phyloP scores from a whole-genome alignment of 2,329 filamentous ascomycete genomes.

The Thielaviopsis musarum region DNA sequence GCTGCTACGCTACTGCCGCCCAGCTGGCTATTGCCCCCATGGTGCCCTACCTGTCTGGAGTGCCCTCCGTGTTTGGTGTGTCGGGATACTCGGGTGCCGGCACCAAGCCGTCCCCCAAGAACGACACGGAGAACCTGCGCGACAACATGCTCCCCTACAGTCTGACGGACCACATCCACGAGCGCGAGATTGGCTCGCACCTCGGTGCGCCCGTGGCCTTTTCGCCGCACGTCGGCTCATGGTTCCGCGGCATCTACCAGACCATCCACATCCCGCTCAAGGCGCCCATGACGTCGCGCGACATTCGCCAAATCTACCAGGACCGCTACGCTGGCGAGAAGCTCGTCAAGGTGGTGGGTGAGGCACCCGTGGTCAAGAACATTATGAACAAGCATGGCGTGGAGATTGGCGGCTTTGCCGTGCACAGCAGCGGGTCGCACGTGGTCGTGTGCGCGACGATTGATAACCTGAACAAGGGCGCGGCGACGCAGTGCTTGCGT shows the following conservation, averaged over 20 bases:
- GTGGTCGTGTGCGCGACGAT: slow-evolving; percentile 91
- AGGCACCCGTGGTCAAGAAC: slow-evolving; percentile 69
- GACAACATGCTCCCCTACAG: slow-evolving; percentile 87
- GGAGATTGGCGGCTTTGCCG: slow-evolving; percentile 91
- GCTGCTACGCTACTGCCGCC: slow-evolving; percentile 87
- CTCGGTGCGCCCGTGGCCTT: slow-evolving; percentile 64
- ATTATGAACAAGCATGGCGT: slow-evolving; percentile 77
- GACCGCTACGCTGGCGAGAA: slow-evolving; percentile 92
- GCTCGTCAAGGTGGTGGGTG: slow-evolving; percentile 80
- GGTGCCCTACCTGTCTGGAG: slow-evolving; percentile 55
- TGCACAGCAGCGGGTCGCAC: slow-evolving; percentile 73
- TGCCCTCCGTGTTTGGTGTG: slow-evolving; percentile 75
- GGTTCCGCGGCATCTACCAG: slow-evolving; percentile 92
- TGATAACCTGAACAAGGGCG: slow-evolving; percentile 86
- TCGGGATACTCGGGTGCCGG: slow-evolving; percentile 91
- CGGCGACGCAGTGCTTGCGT: slow-evolving; percentile 83
- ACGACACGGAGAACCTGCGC: slow-evolving; percentile 65
- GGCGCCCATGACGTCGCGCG: slow-evolving; percentile 72
- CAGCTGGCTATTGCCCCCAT: slow-evolving; percentile 80
- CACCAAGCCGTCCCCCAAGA: slow-evolving; percentile 87
- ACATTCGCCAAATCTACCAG: slow-evolving; percentile 89
- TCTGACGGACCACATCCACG: slow-evolving; percentile 86
- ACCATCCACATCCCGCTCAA: slow-evolving; percentile 81
- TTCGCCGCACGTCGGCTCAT: slow-evolving; percentile 84
- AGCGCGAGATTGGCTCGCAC: slow-evolving; percentile 72